Evolutionary conservation across 345 rosid genomes (phyloP), one percentile per base, ranked within the genome.

Genomic region (Sisymbrium irio): DNA sequence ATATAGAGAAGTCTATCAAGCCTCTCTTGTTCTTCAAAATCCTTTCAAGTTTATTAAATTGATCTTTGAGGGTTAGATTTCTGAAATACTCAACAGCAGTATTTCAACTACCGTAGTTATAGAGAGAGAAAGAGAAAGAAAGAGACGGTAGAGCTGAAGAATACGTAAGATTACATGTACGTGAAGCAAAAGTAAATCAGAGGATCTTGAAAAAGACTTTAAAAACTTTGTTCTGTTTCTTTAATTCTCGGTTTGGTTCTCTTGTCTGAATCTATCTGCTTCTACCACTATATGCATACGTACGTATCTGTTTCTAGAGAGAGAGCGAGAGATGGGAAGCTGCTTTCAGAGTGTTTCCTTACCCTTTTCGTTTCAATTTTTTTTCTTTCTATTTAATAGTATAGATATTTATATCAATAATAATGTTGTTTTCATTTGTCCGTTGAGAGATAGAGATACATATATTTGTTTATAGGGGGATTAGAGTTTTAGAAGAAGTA

Each of bases 151-250:
- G 62, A 77, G 76, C 80, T 63, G 56, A 71, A 77, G 55, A 49
- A 77, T 63, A 65, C 76, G 80, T 77, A 70, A 54, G 63, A 71
- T 77, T 57, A 80, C 65, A 82, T 80, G 86, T 84, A 55, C 91
- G 81, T 89, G 78, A 86, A 87, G 91, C 57, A 78, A 86, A 87
- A 84, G 91, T 66, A 78, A 86, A 79, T 66, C 74, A 79, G 69
- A 69, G 42, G 13, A 53, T 75, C 50, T 75, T 62, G 65, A 64
- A 33, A 39, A 65, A 45, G 72, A 77, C 72, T 42, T 62, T 19
- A 13, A 7, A n/a, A 14, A n/a, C 19, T 33, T 55, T 20, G 49
- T 15, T 18, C 25, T 63, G 54, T 40, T 75, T 75, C 63, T 28
- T 55, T 17, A 17, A 25, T 73, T 69, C 62, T 79, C 61, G 28